phyloP scores from a whole-genome alignment of 1,284 basidiomycete species.

The Porodaedalea pini region DNA sequence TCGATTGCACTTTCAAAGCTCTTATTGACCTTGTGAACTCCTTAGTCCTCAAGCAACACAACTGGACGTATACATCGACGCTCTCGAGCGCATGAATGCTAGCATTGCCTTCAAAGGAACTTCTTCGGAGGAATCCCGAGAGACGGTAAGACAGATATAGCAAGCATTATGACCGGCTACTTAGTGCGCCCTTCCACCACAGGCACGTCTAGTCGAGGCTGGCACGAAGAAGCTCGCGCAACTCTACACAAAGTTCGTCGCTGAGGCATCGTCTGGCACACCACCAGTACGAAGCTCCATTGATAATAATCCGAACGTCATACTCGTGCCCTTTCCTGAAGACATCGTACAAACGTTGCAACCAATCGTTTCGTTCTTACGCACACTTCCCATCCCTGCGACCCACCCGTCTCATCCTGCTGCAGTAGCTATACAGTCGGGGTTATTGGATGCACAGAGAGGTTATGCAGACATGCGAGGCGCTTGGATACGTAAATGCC shows the following conservation, averaged over 20 bases:
- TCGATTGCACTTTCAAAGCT: neutral
- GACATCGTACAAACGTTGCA: slow-evolving; percentile 49
- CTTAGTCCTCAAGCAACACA: slow-evolving; percentile 65
- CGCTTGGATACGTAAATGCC: slow-evolving; percentile 64
- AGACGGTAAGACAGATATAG: slow-evolving; percentile 46
- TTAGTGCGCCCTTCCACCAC: neutral
- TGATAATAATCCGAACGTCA: slow-evolving; percentile 16
- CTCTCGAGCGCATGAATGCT: slow-evolving; percentile 70
- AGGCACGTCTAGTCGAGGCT: slow-evolving; percentile 74
- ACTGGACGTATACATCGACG: slow-evolving; percentile 61
- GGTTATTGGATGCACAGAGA: slow-evolving; percentile 69
- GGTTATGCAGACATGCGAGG: slow-evolving; percentile 84
- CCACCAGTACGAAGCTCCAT: slow-evolving; percentile 57
- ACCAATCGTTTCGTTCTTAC: slow-evolving; percentile 64
- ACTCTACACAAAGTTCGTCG: slow-evolving; percentile 75
- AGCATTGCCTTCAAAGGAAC: slow-evolving; percentile 71
- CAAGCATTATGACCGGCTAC: neutral
- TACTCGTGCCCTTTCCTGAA: slow-evolving; percentile 51
- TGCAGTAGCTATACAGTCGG: slow-evolving; percentile 54
- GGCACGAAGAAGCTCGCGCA: slow-evolving; percentile 77
- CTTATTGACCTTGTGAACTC: slow-evolving; percentile 1
- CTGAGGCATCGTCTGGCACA: slow-evolving; percentile 71
- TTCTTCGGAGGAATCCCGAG: slow-evolving; percentile 48
- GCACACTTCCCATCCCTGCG: slow-evolving; percentile 65
- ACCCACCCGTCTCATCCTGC: slow-evolving; percentile 79